Conservation (phyloP, 1,284 basidiomycete species). For the Erythrobasidium hasegawianum region DNA sequence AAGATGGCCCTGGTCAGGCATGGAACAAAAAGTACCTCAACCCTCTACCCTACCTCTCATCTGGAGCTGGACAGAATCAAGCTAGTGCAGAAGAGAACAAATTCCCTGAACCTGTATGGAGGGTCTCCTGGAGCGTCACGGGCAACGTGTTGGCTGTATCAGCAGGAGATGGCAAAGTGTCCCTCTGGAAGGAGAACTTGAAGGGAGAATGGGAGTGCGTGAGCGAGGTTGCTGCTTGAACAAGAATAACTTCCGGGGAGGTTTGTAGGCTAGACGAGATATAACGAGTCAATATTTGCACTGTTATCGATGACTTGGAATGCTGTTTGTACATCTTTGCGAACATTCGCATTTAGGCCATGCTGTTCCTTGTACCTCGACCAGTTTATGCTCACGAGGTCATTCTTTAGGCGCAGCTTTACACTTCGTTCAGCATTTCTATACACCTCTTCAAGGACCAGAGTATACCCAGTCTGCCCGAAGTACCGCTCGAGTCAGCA, state of each 20-base stretch:
- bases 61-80: constrained; percentile 47
- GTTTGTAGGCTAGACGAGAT: too few relatives aligned
- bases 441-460: neutral
- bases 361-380: constrained; percentile 1
- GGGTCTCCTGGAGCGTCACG: constrained; percentile 93
- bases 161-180: constrained; percentile 96
- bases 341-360: neutral
- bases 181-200: constrained; percentile 95
- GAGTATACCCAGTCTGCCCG: neutral
- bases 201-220: constrained; percentile 95
- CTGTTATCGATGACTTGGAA: too few relatives aligned
- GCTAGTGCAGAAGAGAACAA: constrained; percentile 56
- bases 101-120: constrained; percentile 95
- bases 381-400: neutral
- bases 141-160: constrained; percentile 95
- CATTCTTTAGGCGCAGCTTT: neutral
- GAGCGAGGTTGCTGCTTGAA: constrained; percentile 62
- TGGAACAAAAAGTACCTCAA: constrained; percentile 86
- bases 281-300: too few relatives aligned
- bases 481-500: too few relatives aligned
- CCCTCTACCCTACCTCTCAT: constrained; percentile 53
- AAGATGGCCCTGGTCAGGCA: constrained; percentile 67
- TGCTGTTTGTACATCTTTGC: neutral
- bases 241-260: too few relatives aligned
- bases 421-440: neutral